These are phyloP conservation scores for Aegilops sharonensis DNA, from an alignment of 176 grass and related monocot species.

Conservation along the genomic window DNA sequence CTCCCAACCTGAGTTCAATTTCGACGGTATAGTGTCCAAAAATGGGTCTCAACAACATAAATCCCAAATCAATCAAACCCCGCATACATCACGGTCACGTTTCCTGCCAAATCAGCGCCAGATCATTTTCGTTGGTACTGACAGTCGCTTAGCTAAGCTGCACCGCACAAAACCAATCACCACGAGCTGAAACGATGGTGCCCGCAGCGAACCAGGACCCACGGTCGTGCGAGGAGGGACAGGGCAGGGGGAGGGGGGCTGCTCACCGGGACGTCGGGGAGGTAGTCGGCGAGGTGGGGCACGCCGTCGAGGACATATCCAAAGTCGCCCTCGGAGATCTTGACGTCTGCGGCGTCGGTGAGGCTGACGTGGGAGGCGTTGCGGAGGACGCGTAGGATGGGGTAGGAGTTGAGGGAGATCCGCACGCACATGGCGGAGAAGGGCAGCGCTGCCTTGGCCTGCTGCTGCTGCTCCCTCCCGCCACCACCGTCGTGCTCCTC, in stretches of 20 bases:
- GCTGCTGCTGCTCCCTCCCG: no score
- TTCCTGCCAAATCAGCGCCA: not conserved
- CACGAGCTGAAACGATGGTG: not conserved
- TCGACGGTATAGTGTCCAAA: no score
- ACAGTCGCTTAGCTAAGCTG: not conserved
- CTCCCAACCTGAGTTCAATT: no score
- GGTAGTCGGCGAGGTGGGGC: constrained; percentile 80
- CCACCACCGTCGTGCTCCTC: constrained; percentile 18
- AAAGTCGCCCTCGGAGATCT: constrained; percentile 65
- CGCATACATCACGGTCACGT: not conserved
- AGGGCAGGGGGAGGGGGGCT: not conserved
- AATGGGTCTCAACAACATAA: not conserved
- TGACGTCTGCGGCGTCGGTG: constrained; percentile 43
- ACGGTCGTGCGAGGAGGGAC: not conserved
- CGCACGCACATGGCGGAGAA: constrained; percentile 76
- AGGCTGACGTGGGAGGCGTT: constrained; percentile 42
- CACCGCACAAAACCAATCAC: not conserved
- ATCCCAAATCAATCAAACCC: not conserved
- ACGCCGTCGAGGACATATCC: constrained; percentile 90
- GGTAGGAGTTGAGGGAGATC: constrained; percentile 79
- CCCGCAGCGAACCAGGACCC: not conserved
- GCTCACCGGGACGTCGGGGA: constrained; percentile 70
- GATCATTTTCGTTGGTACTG: not conserved
- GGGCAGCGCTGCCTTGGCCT: constrained; percentile 33
- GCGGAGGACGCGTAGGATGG: constrained; percentile 64